A percentile compares a stretch with the other conserved stretches of the same genome.
Conservation (phyloP, 148 eudicot genomes). For the Pouteria glomerata region DNA sequence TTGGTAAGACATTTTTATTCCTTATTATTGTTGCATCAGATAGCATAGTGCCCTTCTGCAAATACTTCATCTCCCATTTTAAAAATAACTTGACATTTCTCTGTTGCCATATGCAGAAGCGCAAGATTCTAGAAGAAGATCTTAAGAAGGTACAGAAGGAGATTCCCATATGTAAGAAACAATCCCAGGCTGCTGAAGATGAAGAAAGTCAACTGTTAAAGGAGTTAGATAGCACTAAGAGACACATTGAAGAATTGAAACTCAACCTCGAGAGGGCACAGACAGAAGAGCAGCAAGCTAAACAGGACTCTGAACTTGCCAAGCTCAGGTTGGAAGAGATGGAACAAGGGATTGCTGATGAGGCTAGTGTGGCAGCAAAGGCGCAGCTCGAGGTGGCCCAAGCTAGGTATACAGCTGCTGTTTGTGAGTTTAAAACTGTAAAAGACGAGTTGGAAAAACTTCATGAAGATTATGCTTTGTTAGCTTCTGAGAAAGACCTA, state of each 20-base stretch:
- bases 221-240: slow-evolving; percentile 81
- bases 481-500: slow-evolving; percentile 56
- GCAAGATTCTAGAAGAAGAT: slow-evolving; percentile 62
- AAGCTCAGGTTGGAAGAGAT: slow-evolving; percentile 85
- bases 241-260: slow-evolving; percentile 82
- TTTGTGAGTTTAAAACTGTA: slow-evolving; percentile 54
- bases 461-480: slow-evolving; percentile 45
- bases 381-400: slow-evolving; percentile 87
- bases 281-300: slow-evolving; percentile 86
- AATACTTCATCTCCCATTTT: neutral
- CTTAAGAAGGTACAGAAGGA: slow-evolving; percentile 67
- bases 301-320: slow-evolving; percentile 92
- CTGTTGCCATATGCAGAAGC: slow-evolving; percentile 37
- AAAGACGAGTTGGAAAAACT: slow-evolving; percentile 51
- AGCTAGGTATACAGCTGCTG: slow-evolving; percentile 63
- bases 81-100: neutral
- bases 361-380: slow-evolving; percentile 87
- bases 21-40: neutral
- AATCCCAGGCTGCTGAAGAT: slow-evolving; percentile 73
- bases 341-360: slow-evolving; percentile 90
- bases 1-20: neutral
- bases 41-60: neutral
- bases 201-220: slow-evolving; percentile 51
- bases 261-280: slow-evolving; percentile 83
- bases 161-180: slow-evolving; percentile 64